Conservation (phyloP, 257 asterid species). For the Capsicum rhomboideum region DNA sequence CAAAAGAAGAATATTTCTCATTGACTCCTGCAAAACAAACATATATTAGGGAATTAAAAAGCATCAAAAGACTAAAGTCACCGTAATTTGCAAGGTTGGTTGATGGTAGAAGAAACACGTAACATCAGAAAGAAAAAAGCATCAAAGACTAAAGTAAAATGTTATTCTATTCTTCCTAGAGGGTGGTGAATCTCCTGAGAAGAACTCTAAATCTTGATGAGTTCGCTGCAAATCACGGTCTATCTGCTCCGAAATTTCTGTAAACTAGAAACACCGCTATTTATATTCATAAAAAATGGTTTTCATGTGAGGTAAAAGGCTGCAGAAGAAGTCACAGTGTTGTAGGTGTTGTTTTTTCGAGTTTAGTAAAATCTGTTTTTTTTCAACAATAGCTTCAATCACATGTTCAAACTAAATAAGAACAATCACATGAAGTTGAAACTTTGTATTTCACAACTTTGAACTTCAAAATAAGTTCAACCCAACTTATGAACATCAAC, state of each 20-base stretch:
- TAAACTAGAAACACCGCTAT: neutral
- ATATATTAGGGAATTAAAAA: neutral
- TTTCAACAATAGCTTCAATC: too few species aligned
- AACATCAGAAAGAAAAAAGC: too few species aligned
- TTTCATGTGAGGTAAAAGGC: neutral
- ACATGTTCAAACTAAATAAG: too few species aligned
- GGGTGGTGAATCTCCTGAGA: neutral
- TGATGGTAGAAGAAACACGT: too few species aligned
- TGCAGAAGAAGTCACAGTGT: neutral
- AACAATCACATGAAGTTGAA: too few species aligned
- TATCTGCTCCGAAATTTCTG: slow-evolving; percentile 14
- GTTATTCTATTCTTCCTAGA: slow-evolving; percentile 14
- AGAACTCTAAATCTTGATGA: slow-evolving; percentile 12
- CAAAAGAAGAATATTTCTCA: slow-evolving; percentile 16
- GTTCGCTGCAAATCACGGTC: slow-evolving; percentile 12
- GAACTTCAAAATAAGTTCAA: too few species aligned
- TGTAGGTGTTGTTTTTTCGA: too few species aligned
- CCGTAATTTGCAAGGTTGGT: neutral
- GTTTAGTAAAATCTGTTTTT: too few species aligned
- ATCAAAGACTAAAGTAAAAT: neutral
- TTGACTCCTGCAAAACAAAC: slow-evolving; percentile 2
- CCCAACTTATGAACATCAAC: too few species aligned
- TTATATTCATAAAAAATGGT: neutral
- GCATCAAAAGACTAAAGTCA: neutral
- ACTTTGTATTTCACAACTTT: too few species aligned